Conservation (phyloP, 73 alveolate genomes). For the Paramecium pentaurelia region DNA sequence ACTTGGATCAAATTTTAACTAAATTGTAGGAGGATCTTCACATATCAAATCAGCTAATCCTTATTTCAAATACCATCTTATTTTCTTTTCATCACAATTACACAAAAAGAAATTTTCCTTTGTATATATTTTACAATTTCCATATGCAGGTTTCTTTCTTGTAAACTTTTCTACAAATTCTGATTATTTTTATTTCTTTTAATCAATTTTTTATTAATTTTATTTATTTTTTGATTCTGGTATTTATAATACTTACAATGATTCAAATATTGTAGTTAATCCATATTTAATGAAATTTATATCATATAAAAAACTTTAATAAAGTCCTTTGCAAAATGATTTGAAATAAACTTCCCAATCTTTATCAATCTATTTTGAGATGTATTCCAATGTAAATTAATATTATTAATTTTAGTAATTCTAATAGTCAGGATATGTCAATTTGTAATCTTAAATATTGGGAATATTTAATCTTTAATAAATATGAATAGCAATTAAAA, state of each 20-base stretch:
- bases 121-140: conserved; percentile 49
- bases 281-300: not conserved
- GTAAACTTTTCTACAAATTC: conserved; percentile 52
- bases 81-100: conserved; percentile 59
- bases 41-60: conserved; percentile 36
- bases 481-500: not conserved
- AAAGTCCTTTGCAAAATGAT: conserved; percentile 20
- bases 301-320: not conserved
- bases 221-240: not conserved
- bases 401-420: not conserved
- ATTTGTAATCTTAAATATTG: not conserved
- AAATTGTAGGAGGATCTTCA: conserved; percentile 26
- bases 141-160: conserved; percentile 51
- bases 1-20: conserved; percentile 52
- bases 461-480: not conserved
- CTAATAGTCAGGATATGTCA: not conserved
- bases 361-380: not conserved
- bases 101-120: conserved; percentile 27
- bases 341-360: not conserved
- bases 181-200: conserved; percentile 12
- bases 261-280: not conserved
- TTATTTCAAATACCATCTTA: conserved; percentile 48
- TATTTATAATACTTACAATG: not conserved
- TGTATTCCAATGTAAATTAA: conserved; percentile 16
- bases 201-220: not conserved